Evolutionary conservation across 345 rosid genomes (phyloP).

Genomic region (Fremontodendron californicum): DNA sequence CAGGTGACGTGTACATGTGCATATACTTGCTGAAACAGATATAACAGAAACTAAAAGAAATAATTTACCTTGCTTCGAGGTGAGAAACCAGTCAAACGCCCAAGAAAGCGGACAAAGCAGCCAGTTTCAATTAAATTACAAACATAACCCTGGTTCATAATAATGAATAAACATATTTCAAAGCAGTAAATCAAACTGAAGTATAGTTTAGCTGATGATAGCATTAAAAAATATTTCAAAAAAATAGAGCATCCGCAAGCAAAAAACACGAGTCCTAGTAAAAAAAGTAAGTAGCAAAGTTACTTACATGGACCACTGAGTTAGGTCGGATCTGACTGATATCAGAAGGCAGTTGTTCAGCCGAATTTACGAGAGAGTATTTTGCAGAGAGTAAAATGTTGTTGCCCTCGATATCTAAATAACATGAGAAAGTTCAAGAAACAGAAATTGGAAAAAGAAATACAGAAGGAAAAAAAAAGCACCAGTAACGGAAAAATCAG

Average conservation of each 20-base stretch:
- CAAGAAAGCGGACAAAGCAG: constrained; percentile 97
- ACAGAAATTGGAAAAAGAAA: neutral
- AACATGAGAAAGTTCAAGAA: constrained; percentile 11
- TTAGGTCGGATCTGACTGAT: constrained; percentile 51
- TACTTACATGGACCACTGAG: constrained; percentile 70
- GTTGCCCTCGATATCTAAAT: constrained; percentile 69
- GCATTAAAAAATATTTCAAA: neutral
- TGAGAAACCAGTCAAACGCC: constrained; percentile 86
- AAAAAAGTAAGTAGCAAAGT: neutral
- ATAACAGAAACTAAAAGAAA: neutral
- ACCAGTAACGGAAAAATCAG: neutral
- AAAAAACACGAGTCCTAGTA: neutral
- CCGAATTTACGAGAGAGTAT: constrained; percentile 58
- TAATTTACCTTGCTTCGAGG: constrained; percentile 75
- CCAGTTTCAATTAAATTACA: constrained; percentile 87
- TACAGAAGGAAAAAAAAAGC: neutral
- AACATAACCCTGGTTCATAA: constrained; percentile 68
- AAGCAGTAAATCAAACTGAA: neutral
- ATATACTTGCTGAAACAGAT: neutral
- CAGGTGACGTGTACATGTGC: neutral
- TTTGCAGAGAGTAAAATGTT: constrained; percentile 80
- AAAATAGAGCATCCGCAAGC: neutral
- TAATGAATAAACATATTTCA: neutral
- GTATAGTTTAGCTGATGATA: neutral
- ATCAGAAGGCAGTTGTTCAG: constrained; percentile 73